These are phyloP conservation scores for Salix exigua DNA, from an alignment of 345 rosid species.

Conservation along the genomic window DNA sequence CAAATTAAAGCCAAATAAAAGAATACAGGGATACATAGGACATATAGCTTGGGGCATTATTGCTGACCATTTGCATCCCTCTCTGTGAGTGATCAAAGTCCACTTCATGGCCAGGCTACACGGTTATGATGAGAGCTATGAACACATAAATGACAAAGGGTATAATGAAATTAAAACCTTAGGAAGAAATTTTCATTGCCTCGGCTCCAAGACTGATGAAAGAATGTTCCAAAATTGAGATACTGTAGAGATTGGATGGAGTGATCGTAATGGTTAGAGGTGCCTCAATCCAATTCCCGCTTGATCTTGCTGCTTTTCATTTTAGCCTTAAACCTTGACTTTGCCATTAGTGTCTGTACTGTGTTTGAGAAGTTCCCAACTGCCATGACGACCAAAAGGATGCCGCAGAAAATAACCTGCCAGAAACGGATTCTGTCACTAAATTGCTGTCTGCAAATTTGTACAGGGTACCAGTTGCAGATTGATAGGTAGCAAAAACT, in stretches of 20 bases:
- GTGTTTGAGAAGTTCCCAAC: slow-evolving; percentile 87
- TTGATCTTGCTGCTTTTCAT: slow-evolving; percentile 88
- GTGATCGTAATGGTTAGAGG: slow-evolving; percentile 7
- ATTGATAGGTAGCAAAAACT: neutral
- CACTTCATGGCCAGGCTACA: neutral
- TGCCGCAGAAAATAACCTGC: slow-evolving; percentile 82
- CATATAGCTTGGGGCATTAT: neutral
- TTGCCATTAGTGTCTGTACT: slow-evolving; percentile 67
- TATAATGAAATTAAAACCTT: neutral
- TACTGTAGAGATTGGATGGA: slow-evolving; percentile 15
- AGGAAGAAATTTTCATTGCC: neutral
- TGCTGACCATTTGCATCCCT: neutral
- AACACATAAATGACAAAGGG: neutral
- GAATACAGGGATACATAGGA: neutral
- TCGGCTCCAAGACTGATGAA: slow-evolving; percentile 12
- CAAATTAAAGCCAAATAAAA: neutral
- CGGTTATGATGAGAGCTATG: neutral
- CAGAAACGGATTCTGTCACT: slow-evolving; percentile 13
- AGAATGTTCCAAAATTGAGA: slow-evolving; percentile 22
- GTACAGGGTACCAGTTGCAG: neutral
- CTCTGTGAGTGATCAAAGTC: neutral
- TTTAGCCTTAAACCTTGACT: slow-evolving; percentile 94
- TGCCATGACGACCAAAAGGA: slow-evolving; percentile 86
- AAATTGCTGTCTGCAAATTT: neutral
- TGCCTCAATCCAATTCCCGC: slow-evolving; percentile 53